A percentile compares a stretch with the other conserved stretches of the same genome.
These are phyloP conservation scores for Skeletonema potamos DNA, from an alignment of 108 stramenopile genomes.

Conservation along the genomic window DNA sequence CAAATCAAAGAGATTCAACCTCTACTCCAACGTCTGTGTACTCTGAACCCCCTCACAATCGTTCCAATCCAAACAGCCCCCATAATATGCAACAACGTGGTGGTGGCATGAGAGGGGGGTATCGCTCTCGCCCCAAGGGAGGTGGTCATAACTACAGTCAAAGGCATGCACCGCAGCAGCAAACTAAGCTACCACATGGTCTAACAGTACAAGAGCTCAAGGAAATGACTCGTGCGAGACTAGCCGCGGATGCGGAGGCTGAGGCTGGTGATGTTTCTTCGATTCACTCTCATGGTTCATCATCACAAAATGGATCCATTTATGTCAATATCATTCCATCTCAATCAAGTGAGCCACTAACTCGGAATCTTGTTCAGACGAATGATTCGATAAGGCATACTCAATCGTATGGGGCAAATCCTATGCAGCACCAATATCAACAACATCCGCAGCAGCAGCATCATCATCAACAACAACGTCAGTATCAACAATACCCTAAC, in stretches of 20 bases:
- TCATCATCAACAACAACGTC: background rate
- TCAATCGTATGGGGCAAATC: background rate
- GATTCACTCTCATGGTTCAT: slow-evolving; percentile 31
- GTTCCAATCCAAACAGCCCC: background rate
- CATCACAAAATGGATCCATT: background rate
- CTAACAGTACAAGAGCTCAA: slow-evolving; percentile 92
- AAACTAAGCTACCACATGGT: slow-evolving; percentile 82
- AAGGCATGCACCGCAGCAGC: slow-evolving; percentile 10
- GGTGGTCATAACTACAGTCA: background rate
- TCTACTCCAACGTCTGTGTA: background rate
- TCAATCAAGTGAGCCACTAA: background rate
- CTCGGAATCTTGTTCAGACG: slow-evolving; percentile 19
- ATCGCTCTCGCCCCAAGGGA: background rate
- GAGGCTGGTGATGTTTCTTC: slow-evolving; percentile 18
- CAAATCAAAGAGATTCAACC: background rate
- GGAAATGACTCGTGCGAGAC: slow-evolving; percentile 88
- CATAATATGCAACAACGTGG: background rate
- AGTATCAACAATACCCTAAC: slow-evolving; percentile 5
- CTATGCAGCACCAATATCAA: slow-evolving; percentile 1
- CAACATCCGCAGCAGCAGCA: background rate
- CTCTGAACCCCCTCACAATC: background rate
- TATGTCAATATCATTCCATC: background rate
- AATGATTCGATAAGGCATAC: slow-evolving; percentile 12
- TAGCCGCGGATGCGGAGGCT: slow-evolving; percentile 67
- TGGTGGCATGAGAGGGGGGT: background rate